phyloP scores from a whole-genome alignment of 306 rosid genomes.

The Prunus mira region DNA sequence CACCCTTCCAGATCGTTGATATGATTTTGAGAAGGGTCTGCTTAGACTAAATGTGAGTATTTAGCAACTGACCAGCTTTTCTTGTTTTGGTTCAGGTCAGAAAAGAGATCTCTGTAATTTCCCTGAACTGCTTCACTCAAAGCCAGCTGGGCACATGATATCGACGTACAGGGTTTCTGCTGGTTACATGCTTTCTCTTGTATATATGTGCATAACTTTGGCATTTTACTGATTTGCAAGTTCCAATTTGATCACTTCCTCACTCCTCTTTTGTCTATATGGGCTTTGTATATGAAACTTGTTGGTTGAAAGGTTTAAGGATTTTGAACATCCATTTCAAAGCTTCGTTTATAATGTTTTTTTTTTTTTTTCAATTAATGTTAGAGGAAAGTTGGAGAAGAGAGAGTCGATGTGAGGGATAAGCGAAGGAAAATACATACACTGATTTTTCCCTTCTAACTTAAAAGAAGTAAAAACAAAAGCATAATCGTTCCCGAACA shows the following conservation, averaged over 20 bases:
- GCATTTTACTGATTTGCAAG: not conserved
- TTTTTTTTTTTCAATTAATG: not conserved
- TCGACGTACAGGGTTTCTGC: not conserved
- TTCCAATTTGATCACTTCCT: conserved; percentile 1
- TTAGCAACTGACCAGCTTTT: not conserved
- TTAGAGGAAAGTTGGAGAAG: not conserved
- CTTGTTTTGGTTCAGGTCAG: conserved; percentile 11
- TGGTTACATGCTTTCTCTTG: not conserved
- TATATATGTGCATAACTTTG: not conserved
- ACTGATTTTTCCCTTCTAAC: too few species aligned
- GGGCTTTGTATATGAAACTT: not conserved
- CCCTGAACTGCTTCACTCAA: not conserved
- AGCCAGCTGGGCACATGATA: not conserved
- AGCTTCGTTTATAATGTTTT: not conserved
- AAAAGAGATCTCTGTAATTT: not conserved
- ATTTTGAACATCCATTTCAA: not conserved
- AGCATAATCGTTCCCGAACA: too few species aligned
- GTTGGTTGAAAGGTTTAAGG: not conserved
- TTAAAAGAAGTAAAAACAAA: too few species aligned
- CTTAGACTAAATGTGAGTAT: not conserved
- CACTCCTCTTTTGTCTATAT: not conserved
- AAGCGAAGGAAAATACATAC: too few species aligned
- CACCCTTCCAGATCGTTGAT: not conserved
- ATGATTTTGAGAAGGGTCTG: not conserved
- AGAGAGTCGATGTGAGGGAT: too few species aligned